Conservation (phyloP, 768 basidiomycete genomes). For the Strobilomyces dryophilus region DNA sequence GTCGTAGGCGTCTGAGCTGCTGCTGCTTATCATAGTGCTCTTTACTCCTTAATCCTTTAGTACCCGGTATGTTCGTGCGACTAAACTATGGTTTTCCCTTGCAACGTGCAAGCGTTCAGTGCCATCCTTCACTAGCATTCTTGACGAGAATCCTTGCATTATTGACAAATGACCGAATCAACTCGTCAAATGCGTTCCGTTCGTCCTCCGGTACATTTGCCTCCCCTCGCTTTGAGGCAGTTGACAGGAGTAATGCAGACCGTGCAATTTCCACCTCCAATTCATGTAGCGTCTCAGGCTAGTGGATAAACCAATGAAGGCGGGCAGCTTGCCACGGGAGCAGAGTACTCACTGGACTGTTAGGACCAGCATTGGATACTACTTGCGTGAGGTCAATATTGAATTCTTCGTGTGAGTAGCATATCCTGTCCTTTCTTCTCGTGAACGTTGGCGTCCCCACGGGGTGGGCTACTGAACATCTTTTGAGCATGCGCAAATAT, state of each 20-base stretch:
- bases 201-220: slow-evolving; percentile 57
- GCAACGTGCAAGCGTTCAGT: slow-evolving; percentile 4
- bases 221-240: slow-evolving; percentile 67
- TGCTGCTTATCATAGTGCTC: slow-evolving; percentile 5
- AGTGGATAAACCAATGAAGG: slow-evolving; percentile 3
- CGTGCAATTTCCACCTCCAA: slow-evolving; percentile 86
- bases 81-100: slow-evolving; percentile 1
- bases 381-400: slow-evolving; percentile 94
- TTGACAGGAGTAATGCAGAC: slow-evolving; percentile 63
- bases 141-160: slow-evolving; percentile 86
- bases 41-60: slow-evolving; percentile 11
- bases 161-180: slow-evolving; percentile 89
- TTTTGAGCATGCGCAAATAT: neutral
- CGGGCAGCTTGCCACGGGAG: neutral
- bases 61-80: slow-evolving; percentile 4
- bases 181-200: slow-evolving; percentile 79
- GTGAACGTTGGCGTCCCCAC: slow-evolving; percentile 56
- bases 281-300: slow-evolving; percentile 74
- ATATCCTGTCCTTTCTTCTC: slow-evolving; percentile 84
- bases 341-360: slow-evolving; percentile 43
- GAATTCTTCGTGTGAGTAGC: slow-evolving; percentile 92
- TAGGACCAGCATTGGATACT: slow-evolving; percentile 46
- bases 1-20: slow-evolving; percentile 51
- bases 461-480: slow-evolving; percentile 59
- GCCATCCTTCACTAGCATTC: slow-evolving; percentile 60